Evolutionary conservation across 2,329 filamentous ascomycete genomes (phyloP).

Genomic region (Hortaea sp.): DNA sequence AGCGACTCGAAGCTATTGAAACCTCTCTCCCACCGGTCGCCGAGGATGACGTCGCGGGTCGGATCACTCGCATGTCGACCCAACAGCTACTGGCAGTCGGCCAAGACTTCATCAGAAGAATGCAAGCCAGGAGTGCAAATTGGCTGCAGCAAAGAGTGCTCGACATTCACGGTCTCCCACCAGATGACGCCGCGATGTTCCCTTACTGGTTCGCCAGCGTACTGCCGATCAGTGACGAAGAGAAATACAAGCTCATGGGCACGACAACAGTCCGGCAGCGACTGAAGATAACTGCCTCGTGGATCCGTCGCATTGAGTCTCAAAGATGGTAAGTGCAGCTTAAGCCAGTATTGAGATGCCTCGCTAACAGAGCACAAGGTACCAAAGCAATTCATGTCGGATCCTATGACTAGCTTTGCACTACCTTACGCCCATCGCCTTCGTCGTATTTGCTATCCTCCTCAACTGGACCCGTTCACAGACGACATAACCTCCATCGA

Average conservation of each 20-base stretch:
- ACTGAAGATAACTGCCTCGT: constrained; percentile 70
- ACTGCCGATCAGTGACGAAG: constrained; percentile 63
- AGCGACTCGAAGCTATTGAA: constrained; percentile 62
- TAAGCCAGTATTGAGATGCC: too few relatives aligned
- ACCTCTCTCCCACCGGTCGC: constrained; percentile 29
- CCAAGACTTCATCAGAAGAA: constrained; percentile 57
- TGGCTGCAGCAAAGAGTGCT: constrained; percentile 69
- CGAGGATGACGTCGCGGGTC: constrained; percentile 21
- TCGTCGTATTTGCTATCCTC: constrained; percentile 20
- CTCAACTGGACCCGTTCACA: constrained; percentile 11
- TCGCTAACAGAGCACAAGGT: constrained; percentile 19
- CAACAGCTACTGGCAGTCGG: constrained; percentile 57
- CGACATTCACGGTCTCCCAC: constrained; percentile 65
- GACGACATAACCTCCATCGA: background rate
- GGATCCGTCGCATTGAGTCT: constrained; percentile 64
- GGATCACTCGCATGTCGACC: constrained; percentile 55
- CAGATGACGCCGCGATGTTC: constrained; percentile 64
- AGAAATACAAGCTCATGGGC: constrained; percentile 67
- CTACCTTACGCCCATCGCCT: constrained; percentile 18
- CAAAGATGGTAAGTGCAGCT: constrained; percentile 55
- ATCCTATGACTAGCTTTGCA: constrained; percentile 31
- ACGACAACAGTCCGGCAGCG: constrained; percentile 69
- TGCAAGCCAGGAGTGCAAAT: constrained; percentile 56
- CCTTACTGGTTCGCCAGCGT: constrained; percentile 88
- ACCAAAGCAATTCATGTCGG: constrained; percentile 29